Percentiles rank a stretch among this genome's conserved stretches.
These are phyloP conservation scores for Leptodontidium sp. DNA, from an alignment of 2,329 filamentous ascomycete species.

Conservation along the genomic window DNA sequence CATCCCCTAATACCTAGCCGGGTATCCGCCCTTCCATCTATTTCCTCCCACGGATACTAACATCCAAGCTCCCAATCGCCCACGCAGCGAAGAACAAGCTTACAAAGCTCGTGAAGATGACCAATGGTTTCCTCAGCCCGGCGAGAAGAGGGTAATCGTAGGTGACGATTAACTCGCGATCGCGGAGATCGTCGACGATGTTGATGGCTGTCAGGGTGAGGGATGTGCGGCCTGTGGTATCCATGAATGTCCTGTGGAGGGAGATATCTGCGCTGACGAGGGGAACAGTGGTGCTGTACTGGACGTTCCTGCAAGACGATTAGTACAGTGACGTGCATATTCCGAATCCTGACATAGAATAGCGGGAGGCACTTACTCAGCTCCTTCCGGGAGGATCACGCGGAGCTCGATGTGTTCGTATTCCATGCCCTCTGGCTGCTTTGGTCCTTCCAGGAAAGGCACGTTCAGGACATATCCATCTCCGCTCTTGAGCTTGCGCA, in stretches of 20 bases:
- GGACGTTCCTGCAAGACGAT: slow-evolving; percentile 70
- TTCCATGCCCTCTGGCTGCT: slow-evolving; percentile 82
- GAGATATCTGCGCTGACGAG: slow-evolving; percentile 66
- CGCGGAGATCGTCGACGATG: slow-evolving; percentile 88
- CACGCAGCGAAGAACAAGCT: slow-evolving; percentile 79
- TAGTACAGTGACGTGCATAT: slow-evolving; percentile 46
- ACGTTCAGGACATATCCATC: slow-evolving; percentile 87
- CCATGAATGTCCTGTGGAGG: slow-evolving; percentile 89
- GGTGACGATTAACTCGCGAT: slow-evolving; percentile 82
- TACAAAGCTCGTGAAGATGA: slow-evolving; percentile 78
- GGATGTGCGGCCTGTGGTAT: slow-evolving; percentile 87
- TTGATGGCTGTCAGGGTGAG: slow-evolving; percentile 84
- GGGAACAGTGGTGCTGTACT: slow-evolving; percentile 79
- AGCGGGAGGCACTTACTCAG: slow-evolving; percentile 67
- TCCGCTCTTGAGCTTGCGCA: slow-evolving; percentile 68
- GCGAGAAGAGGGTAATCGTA: slow-evolving; percentile 84
- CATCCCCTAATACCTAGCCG: neutral
- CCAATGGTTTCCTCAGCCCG: slow-evolving; percentile 83
- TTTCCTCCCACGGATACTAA: slow-evolving; percentile 42
- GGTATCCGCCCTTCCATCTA: neutral
- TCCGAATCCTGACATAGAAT: slow-evolving; percentile 54
- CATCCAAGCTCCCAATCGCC: slow-evolving; percentile 64
- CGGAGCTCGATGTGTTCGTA: slow-evolving; percentile 84
- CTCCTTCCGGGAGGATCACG: slow-evolving; percentile 89
- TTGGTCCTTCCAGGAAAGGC: slow-evolving; percentile 92